Evolutionary conservation across 164 flowering plant genomes (phyloP).

Genomic region (Vitis cinerea): DNA sequence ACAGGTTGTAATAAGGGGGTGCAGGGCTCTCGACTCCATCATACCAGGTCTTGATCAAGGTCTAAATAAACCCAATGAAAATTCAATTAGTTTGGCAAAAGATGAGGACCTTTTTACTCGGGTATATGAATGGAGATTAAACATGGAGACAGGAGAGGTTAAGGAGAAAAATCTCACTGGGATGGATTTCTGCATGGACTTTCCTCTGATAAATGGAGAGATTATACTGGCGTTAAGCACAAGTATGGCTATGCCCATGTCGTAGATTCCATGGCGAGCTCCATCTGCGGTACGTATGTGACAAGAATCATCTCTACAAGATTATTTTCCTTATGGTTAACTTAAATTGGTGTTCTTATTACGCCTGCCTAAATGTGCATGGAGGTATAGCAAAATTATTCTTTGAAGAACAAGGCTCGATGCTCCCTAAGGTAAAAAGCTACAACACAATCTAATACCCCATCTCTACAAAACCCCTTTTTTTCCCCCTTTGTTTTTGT

Average conservation of each 20-base stretch:
- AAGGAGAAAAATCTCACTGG: constrained; percentile 45
- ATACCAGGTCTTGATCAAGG: constrained; percentile 64
- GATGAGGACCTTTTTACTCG: constrained; percentile 34
- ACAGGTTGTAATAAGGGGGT: constrained; percentile 64
- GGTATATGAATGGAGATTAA: constrained; percentile 54
- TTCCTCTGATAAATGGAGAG: constrained; percentile 45
- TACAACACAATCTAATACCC: no score
- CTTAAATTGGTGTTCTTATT: neutral
- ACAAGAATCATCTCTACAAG: no score
- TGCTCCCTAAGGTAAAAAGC: constrained; percentile 1
- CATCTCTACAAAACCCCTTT: no score
- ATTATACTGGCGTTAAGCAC: constrained; percentile 34
- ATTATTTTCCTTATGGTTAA: neutral
- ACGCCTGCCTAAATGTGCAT: constrained; percentile 43
- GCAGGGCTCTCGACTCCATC: constrained; percentile 47
- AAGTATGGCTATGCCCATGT: constrained; percentile 53
- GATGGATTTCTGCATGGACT: constrained; percentile 46
- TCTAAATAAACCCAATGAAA: constrained; percentile 25
- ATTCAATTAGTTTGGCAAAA: neutral
- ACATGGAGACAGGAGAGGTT: constrained; percentile 48
- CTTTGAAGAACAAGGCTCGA: constrained; percentile 22
- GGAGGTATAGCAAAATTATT: constrained; percentile 58
- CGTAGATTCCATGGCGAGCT: constrained; percentile 41
- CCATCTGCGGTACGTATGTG: constrained; percentile 30
- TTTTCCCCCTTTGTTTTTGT: no score